A percentile compares a stretch with the other conserved stretches of the same genome.
These are phyloP conservation scores for Stenocarpella maydis DNA, from an alignment of 2,329 filamentous ascomycete species.

Conservation along the genomic window DNA sequence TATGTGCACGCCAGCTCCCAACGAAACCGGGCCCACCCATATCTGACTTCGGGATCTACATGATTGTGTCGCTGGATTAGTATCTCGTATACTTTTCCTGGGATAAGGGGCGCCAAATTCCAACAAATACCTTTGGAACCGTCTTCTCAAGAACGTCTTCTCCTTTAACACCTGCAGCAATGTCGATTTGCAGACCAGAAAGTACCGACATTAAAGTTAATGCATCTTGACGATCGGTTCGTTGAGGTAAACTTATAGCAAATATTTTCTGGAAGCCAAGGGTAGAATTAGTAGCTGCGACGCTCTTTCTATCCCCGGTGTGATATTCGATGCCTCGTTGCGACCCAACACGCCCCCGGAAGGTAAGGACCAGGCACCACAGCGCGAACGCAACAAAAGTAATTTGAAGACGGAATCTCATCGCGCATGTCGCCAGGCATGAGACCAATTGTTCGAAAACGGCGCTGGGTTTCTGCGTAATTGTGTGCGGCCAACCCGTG, in stretches of 20 bases:
- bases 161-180: background rate
- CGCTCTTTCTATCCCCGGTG: background rate
- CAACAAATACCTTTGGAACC: background rate
- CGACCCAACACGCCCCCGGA: background rate
- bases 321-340: background rate
- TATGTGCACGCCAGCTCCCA: slow-evolving; percentile 5
- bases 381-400: background rate
- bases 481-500: background rate
- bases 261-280: slow-evolving; percentile 7
- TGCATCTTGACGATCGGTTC: slow-evolving; percentile 4
- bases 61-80: background rate
- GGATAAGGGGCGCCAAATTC: too few species aligned
- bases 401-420: background rate
- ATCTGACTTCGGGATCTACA: slow-evolving; percentile 9
- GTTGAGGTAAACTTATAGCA: slow-evolving; percentile 2
- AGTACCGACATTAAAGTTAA: background rate
- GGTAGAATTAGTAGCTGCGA: background rate
- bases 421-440: background rate
- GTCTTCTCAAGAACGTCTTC: slow-evolving; percentile 8
- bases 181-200: background rate
- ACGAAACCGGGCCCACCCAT: background rate
- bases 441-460: background rate
- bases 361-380: background rate
- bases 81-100: too few species aligned
- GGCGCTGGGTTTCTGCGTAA: background rate